These are phyloP conservation scores for Holtermannia corniformis DNA, from an alignment of 768 basidiomycete species.

Conservation along the genomic window DNA sequence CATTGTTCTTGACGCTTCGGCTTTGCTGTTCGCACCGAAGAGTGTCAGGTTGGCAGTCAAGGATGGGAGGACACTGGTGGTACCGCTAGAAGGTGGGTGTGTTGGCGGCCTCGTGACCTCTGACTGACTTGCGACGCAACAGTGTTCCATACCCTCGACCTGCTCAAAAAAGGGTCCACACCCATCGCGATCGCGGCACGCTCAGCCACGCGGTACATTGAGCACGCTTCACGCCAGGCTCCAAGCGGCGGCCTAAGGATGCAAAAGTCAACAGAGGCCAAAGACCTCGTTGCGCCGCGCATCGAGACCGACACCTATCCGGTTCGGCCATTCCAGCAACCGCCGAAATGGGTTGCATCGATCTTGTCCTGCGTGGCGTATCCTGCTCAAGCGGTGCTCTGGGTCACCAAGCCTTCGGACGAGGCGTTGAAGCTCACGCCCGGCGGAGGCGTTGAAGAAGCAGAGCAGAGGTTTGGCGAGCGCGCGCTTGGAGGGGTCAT, in stretches of 20 bases:
- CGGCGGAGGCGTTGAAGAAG: background rate
- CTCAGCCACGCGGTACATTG: constrained; percentile 75
- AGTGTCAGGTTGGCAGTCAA: constrained; percentile 68
- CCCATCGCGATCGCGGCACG: constrained; percentile 72
- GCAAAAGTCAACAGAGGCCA: background rate
- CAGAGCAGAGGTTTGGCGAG: background rate
- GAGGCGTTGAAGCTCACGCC: background rate
- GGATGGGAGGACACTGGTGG: constrained; percentile 64
- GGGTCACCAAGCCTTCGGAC: background rate
- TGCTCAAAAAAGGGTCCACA: constrained; percentile 82
- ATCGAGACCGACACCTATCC: too few species aligned
- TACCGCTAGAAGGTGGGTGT: constrained; percentile 76
- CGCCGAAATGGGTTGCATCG: constrained; percentile 10
- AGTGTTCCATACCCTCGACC: constrained; percentile 85
- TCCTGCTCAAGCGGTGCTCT: constrained; percentile 1
- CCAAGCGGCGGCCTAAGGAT: background rate
- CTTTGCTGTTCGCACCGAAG: constrained; percentile 32
- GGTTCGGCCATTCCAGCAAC: too few species aligned
- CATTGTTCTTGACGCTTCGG: constrained; percentile 34
- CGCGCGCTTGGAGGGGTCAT: background rate
- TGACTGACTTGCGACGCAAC: constrained; percentile 8
- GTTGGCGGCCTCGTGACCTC: background rate
- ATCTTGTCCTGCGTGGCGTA: constrained; percentile 15
- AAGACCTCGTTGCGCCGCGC: background rate
- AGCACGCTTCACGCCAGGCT: constrained; percentile 41